phyloP scores from a whole-genome alignment of 225 moss, liverwort and hornwort genomes.

The Bryum argenteum region DNA sequence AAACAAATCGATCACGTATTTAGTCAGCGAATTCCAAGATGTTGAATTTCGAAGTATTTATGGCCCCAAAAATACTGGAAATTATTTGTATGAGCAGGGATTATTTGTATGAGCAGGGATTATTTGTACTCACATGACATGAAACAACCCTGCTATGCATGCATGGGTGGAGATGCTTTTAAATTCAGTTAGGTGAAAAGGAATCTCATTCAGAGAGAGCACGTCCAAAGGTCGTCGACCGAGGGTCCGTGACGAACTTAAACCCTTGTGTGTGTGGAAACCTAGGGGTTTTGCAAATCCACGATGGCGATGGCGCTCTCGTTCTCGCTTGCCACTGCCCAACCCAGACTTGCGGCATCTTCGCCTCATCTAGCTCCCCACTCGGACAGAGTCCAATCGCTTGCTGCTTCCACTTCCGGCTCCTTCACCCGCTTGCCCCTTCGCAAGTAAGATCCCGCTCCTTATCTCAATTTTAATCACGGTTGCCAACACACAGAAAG shows the following conservation, averaged over 20 bases:
- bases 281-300: slow-evolving; percentile 21
- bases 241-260: background rate
- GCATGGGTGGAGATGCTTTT: too few species aligned
- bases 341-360: background rate
- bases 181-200: too few species aligned
- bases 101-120: too few species aligned
- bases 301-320: slow-evolving; percentile 31
- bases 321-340: slow-evolving; percentile 26
- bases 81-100: too few species aligned
- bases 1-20: too few species aligned
- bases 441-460: slow-evolving; percentile 25
- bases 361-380: background rate
- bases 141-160: too few species aligned
- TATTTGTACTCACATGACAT: too few species aligned
- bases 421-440: slow-evolving; percentile 33
- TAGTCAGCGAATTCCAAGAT: too few species aligned
- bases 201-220: background rate
- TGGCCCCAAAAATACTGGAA: too few species aligned
- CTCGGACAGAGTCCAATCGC: slow-evolving; percentile 2
- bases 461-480: background rate
- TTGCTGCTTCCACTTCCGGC: slow-evolving; percentile 31
- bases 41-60: too few species aligned
- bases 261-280: background rate
- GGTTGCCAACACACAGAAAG: too few species aligned
- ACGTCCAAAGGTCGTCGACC: background rate